Conservation (phyloP, 805 yeast genomes). For the Yarrowia divulgata region DNA sequence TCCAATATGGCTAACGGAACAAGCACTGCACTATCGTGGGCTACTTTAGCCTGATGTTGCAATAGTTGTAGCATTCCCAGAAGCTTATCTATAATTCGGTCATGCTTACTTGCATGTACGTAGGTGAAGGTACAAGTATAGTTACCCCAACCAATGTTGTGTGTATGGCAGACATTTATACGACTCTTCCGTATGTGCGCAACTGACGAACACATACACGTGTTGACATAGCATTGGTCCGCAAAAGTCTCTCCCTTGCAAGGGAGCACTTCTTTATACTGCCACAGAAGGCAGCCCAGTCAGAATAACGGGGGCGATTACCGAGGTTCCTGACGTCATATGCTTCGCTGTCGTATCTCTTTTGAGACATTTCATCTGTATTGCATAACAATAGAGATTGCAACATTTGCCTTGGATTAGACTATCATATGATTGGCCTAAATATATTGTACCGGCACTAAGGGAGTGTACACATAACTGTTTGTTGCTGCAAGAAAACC, state of each 20-base stretch:
- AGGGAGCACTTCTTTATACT: background rate
- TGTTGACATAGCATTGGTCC: too few species aligned
- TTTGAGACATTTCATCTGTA: constrained; percentile 26
- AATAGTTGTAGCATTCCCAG: constrained; percentile 12
- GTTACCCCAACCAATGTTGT: constrained; percentile 13
- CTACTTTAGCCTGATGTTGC: constrained; percentile 25
- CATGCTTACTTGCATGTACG: background rate
- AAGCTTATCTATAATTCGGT: constrained; percentile 2
- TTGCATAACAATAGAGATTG: constrained; percentile 26
- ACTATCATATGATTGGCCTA: background rate
- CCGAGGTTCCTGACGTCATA: background rate
- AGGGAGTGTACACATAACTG: background rate
- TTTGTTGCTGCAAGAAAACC: background rate
- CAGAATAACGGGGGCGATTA: background rate
- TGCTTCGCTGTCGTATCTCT: background rate
- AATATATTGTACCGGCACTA: background rate
- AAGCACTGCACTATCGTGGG: constrained; percentile 1
- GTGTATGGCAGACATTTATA: constrained; percentile 1
- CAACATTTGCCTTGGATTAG: constrained; percentile 6
- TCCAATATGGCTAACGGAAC: constrained; percentile 1
- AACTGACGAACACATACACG: too few species aligned
- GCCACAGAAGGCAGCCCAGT: too few species aligned
- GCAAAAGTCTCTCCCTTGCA: background rate
- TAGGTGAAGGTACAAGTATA: constrained; percentile 9
- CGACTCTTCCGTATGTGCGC: background rate